Evolutionary conservation across 73 alveolate species (phyloP), one percentile per base, ranked within the genome.

Genomic region (Breviolum minutum): DNA sequence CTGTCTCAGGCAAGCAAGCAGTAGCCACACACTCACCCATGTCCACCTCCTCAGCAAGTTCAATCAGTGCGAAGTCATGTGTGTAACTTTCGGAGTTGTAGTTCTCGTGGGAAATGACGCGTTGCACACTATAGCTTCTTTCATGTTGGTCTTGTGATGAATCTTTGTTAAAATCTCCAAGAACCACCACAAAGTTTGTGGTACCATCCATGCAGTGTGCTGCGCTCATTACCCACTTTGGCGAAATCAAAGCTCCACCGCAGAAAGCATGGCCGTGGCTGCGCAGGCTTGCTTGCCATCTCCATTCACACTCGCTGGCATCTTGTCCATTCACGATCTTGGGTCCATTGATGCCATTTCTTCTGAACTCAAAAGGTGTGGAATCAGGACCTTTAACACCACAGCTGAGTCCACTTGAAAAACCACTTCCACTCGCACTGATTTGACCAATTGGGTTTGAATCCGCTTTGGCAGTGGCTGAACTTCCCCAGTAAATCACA

Each of bases 221-320:
- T 14, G 97, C 97, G 5, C 81, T 30, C 97, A 92, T 92, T 60
- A 74, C 97, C 97, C 97, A 92, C 70, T 26, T 48, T 22, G 97
- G 79, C 30, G 97, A 73, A 80, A 92, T 71, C 81, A 92, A 27
- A 12, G 97, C 8, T 6, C 81, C 97, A 7, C 97, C 97, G 27
- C 97, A 92, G 80, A 92, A 92, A 24, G 63, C 61, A 19, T 8
- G 60, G 12, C 89, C 97, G 63, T 6, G 5, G 61, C n/a, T 10
- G 8, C 97, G 97, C 17, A 92, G 97, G 89, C 97, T 92, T 26
- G 81, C 89, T 63, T 92, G 97, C 97, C 97, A 92, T n/a, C 97
- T 60, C 97, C 97, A 92, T 80, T 92, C 97, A 70, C 97, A 92
- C 12, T 54, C 76, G 17, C 40, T 92, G 54, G 97, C 97, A 92